A percentile compares a stretch with the other conserved stretches of the same genome.
phyloP scores from a whole-genome alignment of 352 stramenopile species.

The Thalassiosira oceanica region DNA sequence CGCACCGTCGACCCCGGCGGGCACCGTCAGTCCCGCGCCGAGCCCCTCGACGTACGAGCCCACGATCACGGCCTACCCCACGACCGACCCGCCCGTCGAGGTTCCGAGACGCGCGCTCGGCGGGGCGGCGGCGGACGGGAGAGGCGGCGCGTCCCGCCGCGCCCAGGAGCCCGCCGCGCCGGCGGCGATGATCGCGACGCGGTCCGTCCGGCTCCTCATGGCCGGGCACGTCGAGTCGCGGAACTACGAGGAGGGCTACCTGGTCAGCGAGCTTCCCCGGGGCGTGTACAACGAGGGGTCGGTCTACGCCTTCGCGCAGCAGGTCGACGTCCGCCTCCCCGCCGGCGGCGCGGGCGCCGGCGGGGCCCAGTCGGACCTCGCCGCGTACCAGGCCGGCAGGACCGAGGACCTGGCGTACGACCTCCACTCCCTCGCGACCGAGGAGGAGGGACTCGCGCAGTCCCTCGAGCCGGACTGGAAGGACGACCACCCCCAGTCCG shows the following conservation, averaged over 20 bases:
- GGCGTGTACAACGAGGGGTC: neutral
- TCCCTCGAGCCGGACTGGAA: slow-evolving; percentile 8
- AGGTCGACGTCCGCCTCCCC: slow-evolving; percentile 15
- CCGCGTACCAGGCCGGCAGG: neutral
- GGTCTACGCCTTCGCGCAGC: slow-evolving; percentile 19
- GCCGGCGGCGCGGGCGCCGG: neutral
- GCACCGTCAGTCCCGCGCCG: neutral
- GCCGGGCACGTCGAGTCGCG: slow-evolving; percentile 35
- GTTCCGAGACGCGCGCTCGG: too few species aligned
- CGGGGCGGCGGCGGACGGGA: too few species aligned
- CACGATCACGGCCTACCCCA: neutral
- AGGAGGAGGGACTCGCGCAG: slow-evolving; percentile 15
- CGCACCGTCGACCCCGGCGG: neutral
- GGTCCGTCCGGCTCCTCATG: slow-evolving; percentile 44
- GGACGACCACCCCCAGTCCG: slow-evolving; percentile 4
- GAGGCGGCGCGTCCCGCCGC: too few species aligned
- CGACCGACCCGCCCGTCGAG: too few species aligned
- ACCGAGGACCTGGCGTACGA: slow-evolving; percentile 15
- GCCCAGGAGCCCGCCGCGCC: too few species aligned
- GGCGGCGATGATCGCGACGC: slow-evolving; percentile 8
- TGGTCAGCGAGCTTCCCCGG: slow-evolving; percentile 3
- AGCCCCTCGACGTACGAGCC: neutral
- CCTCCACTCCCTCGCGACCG: neutral
- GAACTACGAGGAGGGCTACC: slow-evolving; percentile 16
- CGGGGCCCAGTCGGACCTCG: neutral